These are phyloP conservation scores for Trichoderma afroharzianum DNA, from an alignment of 2,329 filamentous ascomycete genomes.

Conservation along the genomic window DNA sequence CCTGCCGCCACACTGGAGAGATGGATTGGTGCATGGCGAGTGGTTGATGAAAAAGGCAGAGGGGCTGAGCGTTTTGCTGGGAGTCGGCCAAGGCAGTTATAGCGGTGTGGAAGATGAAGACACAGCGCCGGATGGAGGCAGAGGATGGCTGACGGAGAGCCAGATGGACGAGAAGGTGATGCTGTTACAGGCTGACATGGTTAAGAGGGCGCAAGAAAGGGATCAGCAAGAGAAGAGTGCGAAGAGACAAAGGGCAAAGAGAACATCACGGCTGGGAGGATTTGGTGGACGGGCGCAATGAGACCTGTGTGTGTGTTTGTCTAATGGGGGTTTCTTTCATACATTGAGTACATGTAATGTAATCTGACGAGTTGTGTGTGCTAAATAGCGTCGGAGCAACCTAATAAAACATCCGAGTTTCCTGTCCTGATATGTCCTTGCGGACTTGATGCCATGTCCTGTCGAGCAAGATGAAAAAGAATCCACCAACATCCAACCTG, in stretches of 20 bases:
- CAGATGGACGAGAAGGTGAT: conserved; percentile 36
- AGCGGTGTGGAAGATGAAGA: conserved; percentile 36
- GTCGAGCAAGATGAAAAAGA: background rate
- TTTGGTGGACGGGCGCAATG: background rate
- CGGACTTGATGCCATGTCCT: background rate
- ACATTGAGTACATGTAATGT: background rate
- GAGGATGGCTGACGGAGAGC: conserved; percentile 34
- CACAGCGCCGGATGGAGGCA: conserved; percentile 40
- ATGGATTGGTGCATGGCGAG: conserved; percentile 41
- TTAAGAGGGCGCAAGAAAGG: conserved; percentile 26
- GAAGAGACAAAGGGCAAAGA: conserved; percentile 21
- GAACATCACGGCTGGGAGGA: background rate
- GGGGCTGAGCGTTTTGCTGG: conserved; percentile 37
- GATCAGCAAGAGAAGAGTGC: conserved; percentile 25
- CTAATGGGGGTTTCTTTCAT: background rate
- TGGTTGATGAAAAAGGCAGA: conserved; percentile 45
- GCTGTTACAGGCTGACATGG: conserved; percentile 33
- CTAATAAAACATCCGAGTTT: background rate
- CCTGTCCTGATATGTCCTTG: background rate
- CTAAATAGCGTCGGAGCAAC: background rate
- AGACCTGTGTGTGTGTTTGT: background rate
- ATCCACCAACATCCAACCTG: background rate
- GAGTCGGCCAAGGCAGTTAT: conserved; percentile 35
- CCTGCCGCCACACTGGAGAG: conserved; percentile 47
- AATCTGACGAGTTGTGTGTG: background rate